phyloP scores from a whole-genome alignment of 2,329 filamentous ascomycete species.

The Rhinocladiella mackenziei region DNA sequence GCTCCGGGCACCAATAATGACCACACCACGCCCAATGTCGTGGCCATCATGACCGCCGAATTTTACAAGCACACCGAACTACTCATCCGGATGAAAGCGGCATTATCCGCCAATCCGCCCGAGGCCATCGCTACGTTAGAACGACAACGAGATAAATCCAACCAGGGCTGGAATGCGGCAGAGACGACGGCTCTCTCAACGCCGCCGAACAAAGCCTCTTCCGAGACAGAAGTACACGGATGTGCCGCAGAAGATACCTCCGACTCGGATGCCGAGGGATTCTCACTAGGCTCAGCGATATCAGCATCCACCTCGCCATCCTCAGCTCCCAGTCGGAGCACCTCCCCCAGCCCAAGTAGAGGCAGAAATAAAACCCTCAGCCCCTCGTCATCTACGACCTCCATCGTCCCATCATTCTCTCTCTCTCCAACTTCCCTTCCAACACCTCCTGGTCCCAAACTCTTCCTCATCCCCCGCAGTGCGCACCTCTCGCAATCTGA shows the following conservation, averaged over 20 bases:
- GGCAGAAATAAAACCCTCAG: conserved; percentile 2
- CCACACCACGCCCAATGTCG: conserved; percentile 45
- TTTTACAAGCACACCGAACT: conserved; percentile 77
- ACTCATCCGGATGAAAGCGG: conserved; percentile 62
- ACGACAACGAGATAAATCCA: too few relatives aligned
- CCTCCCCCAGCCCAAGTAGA: conserved; percentile 9
- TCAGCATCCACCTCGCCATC: conserved; percentile 7
- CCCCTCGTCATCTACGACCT: conserved; percentile 11
- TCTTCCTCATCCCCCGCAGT: conserved; percentile 70
- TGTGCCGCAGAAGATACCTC: not conserved
- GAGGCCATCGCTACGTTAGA: conserved; percentile 19
- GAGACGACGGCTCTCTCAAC: not conserved
- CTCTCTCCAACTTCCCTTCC: conserved; percentile 13
- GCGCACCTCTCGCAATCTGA: conserved; percentile 81
- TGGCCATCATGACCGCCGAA: conserved; percentile 69
- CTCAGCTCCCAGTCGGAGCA: conserved; percentile 11
- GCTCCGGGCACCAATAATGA: conserved; percentile 34
- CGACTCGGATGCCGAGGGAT: conserved; percentile 1
- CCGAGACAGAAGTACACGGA: not conserved
- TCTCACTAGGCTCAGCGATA: conserved; percentile 4
- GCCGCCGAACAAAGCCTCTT: not conserved
- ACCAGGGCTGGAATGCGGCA: too few relatives aligned
- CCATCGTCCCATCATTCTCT: conserved; percentile 12
- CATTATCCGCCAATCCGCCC: conserved; percentile 57
- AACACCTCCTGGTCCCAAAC: conserved; percentile 52